Base-by-base conservation (phyloP, 805 yeast species). In the Kodamaea jinghongensis region DNA sequence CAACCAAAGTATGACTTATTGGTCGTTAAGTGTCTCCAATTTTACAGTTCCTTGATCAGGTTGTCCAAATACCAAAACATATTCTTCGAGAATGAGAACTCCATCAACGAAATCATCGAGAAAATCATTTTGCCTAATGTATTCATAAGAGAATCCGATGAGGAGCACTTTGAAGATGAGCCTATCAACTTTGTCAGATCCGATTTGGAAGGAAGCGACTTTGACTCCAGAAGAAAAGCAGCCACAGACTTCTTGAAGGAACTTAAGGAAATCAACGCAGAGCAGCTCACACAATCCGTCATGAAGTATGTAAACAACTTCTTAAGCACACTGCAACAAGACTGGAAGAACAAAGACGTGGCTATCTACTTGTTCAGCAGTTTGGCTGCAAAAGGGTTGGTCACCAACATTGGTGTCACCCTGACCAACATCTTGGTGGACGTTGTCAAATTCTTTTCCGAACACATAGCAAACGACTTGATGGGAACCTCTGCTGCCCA, bases 111-210 rank as follows among this genome's bases (percentile, higher is more conserved):
- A 56, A 76, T 93, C 35, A 78, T 90, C 3, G 86, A 84, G 52
- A 83, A 85, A 50, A 84, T 93, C 47, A 80, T 93, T 37, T 71
- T 93, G 46, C 99, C 99, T 28, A 93, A 93, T 59, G 80, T 90
- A 51, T 76, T 81, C 8, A 73, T 93, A 44, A 79, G 98, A 54
- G 91, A 85, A 42, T 73, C 84, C 2, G 99, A 93, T 57, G 88
- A 87, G 54, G 99, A 95, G 61, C 62, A 83, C 45, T 91, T 93
- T 60, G 99, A 93, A 62, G 99, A 93, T 63, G 99, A 93, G 57
- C 99, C 99, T 27, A 83, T 93, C 39, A 95, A 87, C 53, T 93
- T 75, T 57, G 90, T 90, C 14, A 77, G 98, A 54, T 76, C 96
- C 45, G 99, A 93, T 61, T 70, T 95, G 33, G 99, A 95, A 63